Evolutionary conservation across 352 stramenopile species (phyloP).

Genomic region (Globisporangium solare): DNA sequence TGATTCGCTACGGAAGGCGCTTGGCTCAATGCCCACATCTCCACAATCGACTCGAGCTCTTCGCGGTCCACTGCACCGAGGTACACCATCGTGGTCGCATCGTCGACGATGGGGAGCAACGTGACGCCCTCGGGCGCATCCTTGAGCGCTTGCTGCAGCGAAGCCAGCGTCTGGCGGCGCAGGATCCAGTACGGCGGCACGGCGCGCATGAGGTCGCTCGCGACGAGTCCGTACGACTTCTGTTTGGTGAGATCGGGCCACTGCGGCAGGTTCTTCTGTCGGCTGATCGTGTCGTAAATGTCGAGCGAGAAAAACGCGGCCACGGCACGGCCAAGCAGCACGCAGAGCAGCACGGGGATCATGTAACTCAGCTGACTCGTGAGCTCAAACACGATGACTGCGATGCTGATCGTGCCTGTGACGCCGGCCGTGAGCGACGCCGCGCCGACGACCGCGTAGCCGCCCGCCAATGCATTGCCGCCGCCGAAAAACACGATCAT

Average conservation of each 20-base stretch:
- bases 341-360: conserved; percentile 77
- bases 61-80: conserved; percentile 54
- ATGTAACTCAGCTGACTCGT: conserved; percentile 89
- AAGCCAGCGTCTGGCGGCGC: conserved; percentile 48
- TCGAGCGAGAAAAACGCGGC: conserved; percentile 70
- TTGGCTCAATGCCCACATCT: conserved; percentile 52
- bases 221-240: conserved; percentile 65
- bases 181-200: conserved; percentile 37
- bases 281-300: conserved; percentile 82
- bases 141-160: conserved; percentile 40
- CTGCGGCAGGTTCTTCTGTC: conserved; percentile 74
- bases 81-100: conserved; percentile 52
- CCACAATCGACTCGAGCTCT: conserved; percentile 57
- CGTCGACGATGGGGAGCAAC: conserved; percentile 68
- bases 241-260: conserved; percentile 80
- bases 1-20: not conserved
- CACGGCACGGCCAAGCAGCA: conserved; percentile 67
- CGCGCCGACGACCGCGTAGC: conserved; percentile 77
- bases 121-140: conserved; percentile 31
- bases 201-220: conserved; percentile 65
- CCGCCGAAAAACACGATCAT: conserved; percentile 52
- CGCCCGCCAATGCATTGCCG: conserved; percentile 45
- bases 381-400: conserved; percentile 86
- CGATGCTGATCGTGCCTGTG: conserved; percentile 73
- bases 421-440: conserved; percentile 80